Evolutionary conservation across 306 rosid genomes (phyloP), one percentile per base, ranked within the genome.

Genomic region (Phaseolus lunatus): DNA sequence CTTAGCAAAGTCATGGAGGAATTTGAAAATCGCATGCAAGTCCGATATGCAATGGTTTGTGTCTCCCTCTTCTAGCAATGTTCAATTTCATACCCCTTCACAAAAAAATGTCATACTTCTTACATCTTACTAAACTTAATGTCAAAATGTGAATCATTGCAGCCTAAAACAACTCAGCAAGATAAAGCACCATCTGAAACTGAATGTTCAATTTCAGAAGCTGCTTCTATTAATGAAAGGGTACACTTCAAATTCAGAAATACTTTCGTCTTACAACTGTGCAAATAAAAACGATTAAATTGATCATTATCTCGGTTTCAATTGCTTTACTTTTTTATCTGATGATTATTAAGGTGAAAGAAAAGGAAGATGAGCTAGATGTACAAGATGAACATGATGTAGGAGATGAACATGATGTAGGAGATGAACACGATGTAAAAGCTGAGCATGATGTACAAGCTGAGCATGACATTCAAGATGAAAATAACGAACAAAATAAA

Each of bases 1-100:
- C 86, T 96, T 68, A 64, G 75, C 75, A 91, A 89, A 89, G 93
- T 92, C 75, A 78, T 91, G 89, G 93, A 89, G 73, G 97, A 91
- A 81, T 91, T 86, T 67, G 88, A 91, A 86, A 90, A 77, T 35
- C 97, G 90, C 16, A 62, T 89, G 75, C 73, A 70, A 59, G 78
- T 80, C 75, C 91, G 85, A 78, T 81, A 43, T 47, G 87, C 87
- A 70, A 77, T 12, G 59, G 99, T 91, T 72, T 79, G 84, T 35
- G 45, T 67, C 75, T 70, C 22, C 69, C 64, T 77, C 58, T 52
- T 10, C 63, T 19, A 45, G 5, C 20, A 23, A 18, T 47, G 66
- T 58, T 82, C 69, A 44, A 23, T 16, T 19, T 68, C 39, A 47
- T 50, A 27, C 35, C 2, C 2, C 29, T 2, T 16, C 31, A 19